Base-by-base conservation (phyloP, 306 rosid species). In the Morella rubra region DNA sequence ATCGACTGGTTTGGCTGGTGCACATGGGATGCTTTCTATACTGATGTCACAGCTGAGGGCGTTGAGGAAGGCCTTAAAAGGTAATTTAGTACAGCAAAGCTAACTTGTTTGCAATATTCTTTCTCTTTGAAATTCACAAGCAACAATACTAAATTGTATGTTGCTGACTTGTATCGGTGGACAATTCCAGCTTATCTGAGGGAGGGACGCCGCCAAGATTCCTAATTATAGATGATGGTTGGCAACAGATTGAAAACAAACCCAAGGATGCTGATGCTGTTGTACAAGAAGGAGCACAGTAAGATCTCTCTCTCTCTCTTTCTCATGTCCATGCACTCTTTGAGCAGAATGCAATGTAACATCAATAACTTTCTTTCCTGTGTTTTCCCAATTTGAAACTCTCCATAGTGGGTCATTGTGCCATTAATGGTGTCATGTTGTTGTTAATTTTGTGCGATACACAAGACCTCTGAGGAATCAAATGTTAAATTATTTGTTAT, bases 1-100 rank as follows among this genome's bases (percentile, higher is more conserved):
- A 82, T 96, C 47, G 91, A 96, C 67, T 91, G 96, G 96, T 96
- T 96, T 87, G 99, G 99, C 66, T 96, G 98, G 99, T 96, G 99
- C 80, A 96, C 99, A 64, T 96, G 99, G 99, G 99, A 96, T 84
- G 98, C 99, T 74, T 96, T 91, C 83, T 96, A 96, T 82, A 92
- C 96, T 9, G 97, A 92, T 80, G 98, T 96, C 84, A 96, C 98
- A 3, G 93, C 98, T 50, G 98, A 92, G 87, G 97, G 98, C 19
- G 94, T 96, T 79, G 93, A 87, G 7, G 87, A 88, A 72, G 99
- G 99, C 51, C 96, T 96, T 61, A 77, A 81, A 84, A 95, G 98
- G 97, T 95, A 81, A 83, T 37, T 51, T 45, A 59, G 51, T 41
- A 50, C 47, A 40, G 22, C 55, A 59, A 7, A 37, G 67, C 73